Evolutionary conservation across 1,284 basidiomycete genomes (phyloP), one percentile per base, ranked within the genome.

Genomic region (Tylopilus sp.): DNA sequence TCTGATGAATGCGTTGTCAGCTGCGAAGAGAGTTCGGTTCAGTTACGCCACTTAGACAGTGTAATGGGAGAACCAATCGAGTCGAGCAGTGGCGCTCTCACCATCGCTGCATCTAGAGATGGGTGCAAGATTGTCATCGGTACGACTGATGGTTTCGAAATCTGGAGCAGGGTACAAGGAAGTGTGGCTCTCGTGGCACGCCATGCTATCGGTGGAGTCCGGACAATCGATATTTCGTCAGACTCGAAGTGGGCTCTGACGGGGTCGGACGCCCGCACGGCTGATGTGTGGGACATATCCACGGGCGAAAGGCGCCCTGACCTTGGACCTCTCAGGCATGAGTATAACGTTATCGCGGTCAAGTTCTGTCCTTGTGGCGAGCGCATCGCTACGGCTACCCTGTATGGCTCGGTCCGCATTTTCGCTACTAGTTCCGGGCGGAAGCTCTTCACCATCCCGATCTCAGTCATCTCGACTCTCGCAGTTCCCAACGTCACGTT

Each of bases 281-380:
- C 11, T 12, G 54, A 57, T 17, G 30, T 57, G 6, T 57, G 56
- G 48, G 48, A 51, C 33, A 14, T 56, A 24, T 51, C 48, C 4
- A 53, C 53, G 3, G 48, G 48, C 8, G 12, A 39, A 28, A 44
- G 28, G 15, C 40, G 31, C 28, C 36, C 33, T 1, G 37, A 7
- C 24, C 26, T 40, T 5, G 46, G 26, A 24, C 46, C 45, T 9
- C 35, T 53, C 35, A 37, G 9, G 26, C 52, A 53, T 24, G 59
- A 61, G 29, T 53, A 59, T 18, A 50, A 57, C 15, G 57, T 59
- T 24, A 42, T 61, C 20, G 47, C 46, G 14, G 57, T 59, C 39
- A 61, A 57, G 38, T 59, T 61, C 15, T 59, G 59, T 50, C 57
- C 48, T 18, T 51, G 50, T 14, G 39, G 48, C 39, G 29, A 51